A percentile compares a stretch with the other conserved stretches of the same genome.
These are phyloP conservation scores for Hypoxylon fuscum DNA, from an alignment of 495 filamentous ascomycete species.

Conservation along the genomic window DNA sequence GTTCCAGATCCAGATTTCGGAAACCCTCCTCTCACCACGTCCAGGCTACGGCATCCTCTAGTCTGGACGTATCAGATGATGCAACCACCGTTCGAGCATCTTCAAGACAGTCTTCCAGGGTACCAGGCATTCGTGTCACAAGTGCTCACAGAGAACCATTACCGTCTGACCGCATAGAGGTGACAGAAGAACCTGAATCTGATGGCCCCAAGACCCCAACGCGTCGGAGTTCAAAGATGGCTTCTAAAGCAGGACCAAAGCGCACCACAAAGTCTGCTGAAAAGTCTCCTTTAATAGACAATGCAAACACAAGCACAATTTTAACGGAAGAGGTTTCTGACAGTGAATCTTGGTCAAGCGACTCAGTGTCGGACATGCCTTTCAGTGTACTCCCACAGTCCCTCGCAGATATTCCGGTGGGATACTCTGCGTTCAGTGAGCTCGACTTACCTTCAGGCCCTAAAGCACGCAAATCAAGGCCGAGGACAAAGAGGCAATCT, in stretches of 20 bases:
- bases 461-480: conserved; percentile 52
- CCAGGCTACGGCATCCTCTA: conserved; percentile 46
- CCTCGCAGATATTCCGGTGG: conserved; percentile 63
- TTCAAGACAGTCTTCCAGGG: conserved; percentile 41
- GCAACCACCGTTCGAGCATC: conserved; percentile 44
- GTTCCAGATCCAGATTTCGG: conserved; percentile 37
- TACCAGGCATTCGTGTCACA: conserved; percentile 34
- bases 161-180: conserved; percentile 60
- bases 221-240: conserved; percentile 23
- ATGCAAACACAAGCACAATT: conserved; percentile 31
- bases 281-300: conserved; percentile 14
- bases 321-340: conserved; percentile 41
- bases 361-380: conserved; percentile 45
- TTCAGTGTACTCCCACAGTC: conserved; percentile 57
- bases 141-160: conserved; percentile 43
- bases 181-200: conserved; percentile 46
- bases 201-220: conserved; percentile 39
- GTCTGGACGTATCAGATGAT: conserved; percentile 37
- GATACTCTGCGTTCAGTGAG: conserved; percentile 66
- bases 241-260: conserved; percentile 34
- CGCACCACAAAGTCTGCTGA: conserved; percentile 22
- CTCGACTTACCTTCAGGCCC: conserved; percentile 59
- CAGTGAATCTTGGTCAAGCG: conserved; percentile 42
- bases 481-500: conserved; percentile 52
- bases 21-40: conserved; percentile 31